Evolutionary conservation across 2,329 filamentous ascomycete species (phyloP).

Genomic region (Arthrobotrys entomopaga): DNA sequence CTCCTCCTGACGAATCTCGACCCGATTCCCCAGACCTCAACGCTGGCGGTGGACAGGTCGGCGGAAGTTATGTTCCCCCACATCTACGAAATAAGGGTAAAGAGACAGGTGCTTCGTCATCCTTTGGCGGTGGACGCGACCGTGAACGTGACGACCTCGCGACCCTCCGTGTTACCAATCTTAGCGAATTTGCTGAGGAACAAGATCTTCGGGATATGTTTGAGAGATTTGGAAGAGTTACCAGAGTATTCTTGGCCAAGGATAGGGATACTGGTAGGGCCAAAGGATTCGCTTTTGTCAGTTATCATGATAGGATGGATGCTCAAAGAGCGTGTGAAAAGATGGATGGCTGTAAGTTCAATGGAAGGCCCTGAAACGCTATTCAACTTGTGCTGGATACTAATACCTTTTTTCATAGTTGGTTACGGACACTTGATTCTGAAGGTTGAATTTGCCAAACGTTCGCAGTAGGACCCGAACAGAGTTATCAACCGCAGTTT

Average conservation of each 20-base stretch:
- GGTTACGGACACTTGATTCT: conserved; percentile 89
- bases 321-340: conserved; percentile 93
- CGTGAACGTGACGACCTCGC: conserved; percentile 96
- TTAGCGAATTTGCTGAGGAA: conserved; percentile 97
- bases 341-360: conserved; percentile 85
- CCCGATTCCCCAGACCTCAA: conserved; percentile 66
- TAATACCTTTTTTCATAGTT: conserved; percentile 60
- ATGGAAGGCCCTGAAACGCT: not conserved
- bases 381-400: not conserved
- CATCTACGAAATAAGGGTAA: conserved; percentile 78
- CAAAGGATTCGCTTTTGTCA: conserved; percentile 99
- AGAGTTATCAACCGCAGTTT: too few species aligned
- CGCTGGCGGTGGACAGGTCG: conserved; percentile 63
- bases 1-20: conserved; percentile 56
- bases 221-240: conserved; percentile 95
- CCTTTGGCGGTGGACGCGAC: conserved; percentile 74
- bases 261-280: conserved; percentile 94
- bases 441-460: conserved; percentile 85
- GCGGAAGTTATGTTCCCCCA: conserved; percentile 84
- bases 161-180: conserved; percentile 96
- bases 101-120: conserved; percentile 77
- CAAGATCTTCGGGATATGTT: conserved; percentile 96
- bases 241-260: conserved; percentile 96
- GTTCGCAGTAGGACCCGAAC: conserved; percentile 39
- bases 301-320: conserved; percentile 88